These are phyloP conservation scores for Rosa chinensis DNA, from an alignment of 306 rosid genomes.

Conservation along the genomic window DNA sequence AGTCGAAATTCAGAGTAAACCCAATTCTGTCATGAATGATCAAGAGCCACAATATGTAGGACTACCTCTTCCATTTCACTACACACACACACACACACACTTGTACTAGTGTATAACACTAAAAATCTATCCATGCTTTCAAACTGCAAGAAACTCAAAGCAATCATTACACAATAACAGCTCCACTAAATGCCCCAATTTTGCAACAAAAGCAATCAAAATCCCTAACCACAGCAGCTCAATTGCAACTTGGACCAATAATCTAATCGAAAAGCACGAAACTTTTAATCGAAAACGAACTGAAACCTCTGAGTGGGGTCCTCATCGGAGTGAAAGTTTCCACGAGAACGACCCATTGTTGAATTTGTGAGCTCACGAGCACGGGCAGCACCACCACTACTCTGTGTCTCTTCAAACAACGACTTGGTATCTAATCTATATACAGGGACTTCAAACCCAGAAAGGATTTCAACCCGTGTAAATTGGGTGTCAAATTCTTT, in stretches of 20 bases:
- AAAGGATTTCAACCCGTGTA: background rate
- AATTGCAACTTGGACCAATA: conserved; percentile 13
- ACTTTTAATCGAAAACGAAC: background rate
- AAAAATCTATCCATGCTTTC: background rate
- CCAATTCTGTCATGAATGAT: background rate
- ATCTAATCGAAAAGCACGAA: background rate
- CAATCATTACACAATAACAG: background rate
- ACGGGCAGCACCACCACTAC: background rate
- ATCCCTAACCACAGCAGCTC: conserved; percentile 5
- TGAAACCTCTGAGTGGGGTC: conserved; percentile 87
- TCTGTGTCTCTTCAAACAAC: background rate
- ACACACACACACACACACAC: too few species aligned
- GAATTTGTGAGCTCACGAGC: conserved; percentile 28
- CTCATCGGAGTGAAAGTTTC: conserved; percentile 78
- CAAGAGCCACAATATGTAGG: background rate
- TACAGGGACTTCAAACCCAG: background rate
- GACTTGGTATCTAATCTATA: background rate
- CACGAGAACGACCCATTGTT: conserved; percentile 99
- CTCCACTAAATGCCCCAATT: conserved; percentile 11
- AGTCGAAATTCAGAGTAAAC: conserved; percentile 19
- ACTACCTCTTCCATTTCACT: background rate
- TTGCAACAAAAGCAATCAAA: conserved; percentile 3
- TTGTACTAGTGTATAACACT: background rate
- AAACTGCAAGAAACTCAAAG: background rate
- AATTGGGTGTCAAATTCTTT: background rate